Percentiles rank a stretch among this genome's conserved stretches.
phyloP scores from a whole-genome alignment of 257 asterid genomes.

The Marsdenia floribunda region DNA sequence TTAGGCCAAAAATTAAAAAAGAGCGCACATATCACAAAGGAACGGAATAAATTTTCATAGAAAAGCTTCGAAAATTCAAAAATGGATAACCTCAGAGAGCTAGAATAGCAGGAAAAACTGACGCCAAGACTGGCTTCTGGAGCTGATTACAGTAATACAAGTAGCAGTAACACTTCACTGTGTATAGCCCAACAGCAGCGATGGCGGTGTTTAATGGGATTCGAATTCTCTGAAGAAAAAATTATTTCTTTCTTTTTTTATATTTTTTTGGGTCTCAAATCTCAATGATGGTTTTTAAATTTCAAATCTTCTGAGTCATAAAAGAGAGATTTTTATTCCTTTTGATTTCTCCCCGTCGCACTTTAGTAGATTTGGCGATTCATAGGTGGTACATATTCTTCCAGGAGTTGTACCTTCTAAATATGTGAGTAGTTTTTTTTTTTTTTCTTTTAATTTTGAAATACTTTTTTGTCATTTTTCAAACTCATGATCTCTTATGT shows the following conservation, averaged over 20 bases:
- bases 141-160: neutral
- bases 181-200: neutral
- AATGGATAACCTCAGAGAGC: no score
- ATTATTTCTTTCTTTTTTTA: neutral
- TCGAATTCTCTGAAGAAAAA: conserved; percentile 3
- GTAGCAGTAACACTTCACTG: neutral
- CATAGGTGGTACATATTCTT: neutral
- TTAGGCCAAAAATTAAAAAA: neutral
- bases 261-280: no score
- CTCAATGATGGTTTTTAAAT: conserved; percentile 6
- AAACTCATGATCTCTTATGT: no score
- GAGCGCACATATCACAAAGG: neutral
- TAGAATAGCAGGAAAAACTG: neutral
- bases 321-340: neutral
- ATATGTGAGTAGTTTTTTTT: no score
- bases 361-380: neutral
- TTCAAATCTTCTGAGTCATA: neutral
- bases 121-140: neutral
- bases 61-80: neutral
- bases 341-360: neutral
- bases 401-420: neutral
- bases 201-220: conserved; percentile 12
- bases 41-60: neutral
- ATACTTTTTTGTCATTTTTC: no score
- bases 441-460: no score